Conservation (phyloP, 345 rosid species). For the Streptanthus diversifolius region DNA sequence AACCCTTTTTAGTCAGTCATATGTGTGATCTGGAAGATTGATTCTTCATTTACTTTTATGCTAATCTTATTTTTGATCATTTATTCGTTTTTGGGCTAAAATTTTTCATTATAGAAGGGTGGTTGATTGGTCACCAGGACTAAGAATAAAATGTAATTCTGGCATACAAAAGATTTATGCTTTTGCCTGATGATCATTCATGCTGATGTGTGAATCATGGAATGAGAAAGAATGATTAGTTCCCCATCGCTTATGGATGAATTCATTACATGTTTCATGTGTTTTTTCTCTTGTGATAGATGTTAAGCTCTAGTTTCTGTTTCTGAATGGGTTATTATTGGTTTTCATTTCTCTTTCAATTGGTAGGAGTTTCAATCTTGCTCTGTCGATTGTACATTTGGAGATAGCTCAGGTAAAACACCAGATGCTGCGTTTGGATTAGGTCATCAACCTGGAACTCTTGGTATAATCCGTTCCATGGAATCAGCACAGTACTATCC, state of each 20-base stretch:
- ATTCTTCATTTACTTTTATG: neutral
- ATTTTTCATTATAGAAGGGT: neutral
- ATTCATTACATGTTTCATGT: neutral
- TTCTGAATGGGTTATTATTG: neutral
- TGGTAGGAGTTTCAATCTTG: constrained; percentile 65
- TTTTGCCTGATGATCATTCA: neutral
- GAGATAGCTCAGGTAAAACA: constrained; percentile 31
- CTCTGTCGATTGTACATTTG: constrained; percentile 69
- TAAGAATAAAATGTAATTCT: neutral
- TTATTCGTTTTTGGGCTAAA: neutral
- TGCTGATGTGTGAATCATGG: neutral
- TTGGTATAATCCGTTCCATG: constrained; percentile 75
- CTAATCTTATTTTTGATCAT: neutral
- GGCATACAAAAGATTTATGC: neutral
- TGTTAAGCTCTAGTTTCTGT: neutral
- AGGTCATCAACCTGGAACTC: constrained; percentile 39
- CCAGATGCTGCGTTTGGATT: constrained; percentile 74
- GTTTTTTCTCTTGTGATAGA: neutral
- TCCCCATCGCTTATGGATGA: neutral
- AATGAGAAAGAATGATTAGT: neutral
- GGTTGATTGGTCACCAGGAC: neutral
- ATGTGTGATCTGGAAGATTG: neutral
- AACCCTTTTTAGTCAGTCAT: neutral
- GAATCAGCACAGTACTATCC: constrained; percentile 82
- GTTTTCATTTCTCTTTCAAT: neutral